Evolutionary conservation across 148 eudicot genomes (phyloP).

Genomic region (Amaranthus hypochondriacus): DNA sequence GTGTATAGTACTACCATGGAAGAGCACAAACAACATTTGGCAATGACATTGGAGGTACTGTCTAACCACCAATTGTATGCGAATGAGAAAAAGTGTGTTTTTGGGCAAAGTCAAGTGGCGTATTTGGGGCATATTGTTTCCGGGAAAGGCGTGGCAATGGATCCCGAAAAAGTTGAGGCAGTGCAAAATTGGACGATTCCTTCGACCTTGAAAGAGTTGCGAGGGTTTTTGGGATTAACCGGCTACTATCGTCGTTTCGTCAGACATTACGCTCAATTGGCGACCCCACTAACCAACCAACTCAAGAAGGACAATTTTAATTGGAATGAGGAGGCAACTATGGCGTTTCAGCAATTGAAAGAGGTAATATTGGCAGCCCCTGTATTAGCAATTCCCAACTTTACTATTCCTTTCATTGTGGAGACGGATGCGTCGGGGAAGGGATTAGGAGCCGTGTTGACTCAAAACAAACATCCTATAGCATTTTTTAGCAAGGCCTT

Average conservation of each 20-base stretch:
- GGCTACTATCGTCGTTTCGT: background rate
- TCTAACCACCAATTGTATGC: background rate
- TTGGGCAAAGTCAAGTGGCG: too few species aligned
- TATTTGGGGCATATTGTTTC: background rate
- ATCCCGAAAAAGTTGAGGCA: background rate
- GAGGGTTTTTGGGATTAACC: background rate
- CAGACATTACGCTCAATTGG: background rate
- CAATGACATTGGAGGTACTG: too few species aligned
- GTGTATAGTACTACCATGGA: too few species aligned
- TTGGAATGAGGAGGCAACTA: background rate
- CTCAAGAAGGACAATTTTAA: background rate
- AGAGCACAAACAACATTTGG: too few species aligned
- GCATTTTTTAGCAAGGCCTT: background rate
- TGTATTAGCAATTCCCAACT: background rate
- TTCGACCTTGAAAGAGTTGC: too few species aligned
- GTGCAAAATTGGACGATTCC: background rate
- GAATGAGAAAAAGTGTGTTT: background rate
- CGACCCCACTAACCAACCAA: background rate
- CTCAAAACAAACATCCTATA: background rate
- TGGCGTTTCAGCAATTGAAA: too few species aligned
- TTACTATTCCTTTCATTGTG: background rate
- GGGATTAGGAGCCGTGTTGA: background rate
- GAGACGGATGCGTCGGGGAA: too few species aligned
- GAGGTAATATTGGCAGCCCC: too few species aligned
- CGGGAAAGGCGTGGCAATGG: background rate